Percentiles rank a stretch among this genome's conserved stretches.
phyloP scores from a whole-genome alignment of 129 eudicot species.

The Deinandra increscens region DNA sequence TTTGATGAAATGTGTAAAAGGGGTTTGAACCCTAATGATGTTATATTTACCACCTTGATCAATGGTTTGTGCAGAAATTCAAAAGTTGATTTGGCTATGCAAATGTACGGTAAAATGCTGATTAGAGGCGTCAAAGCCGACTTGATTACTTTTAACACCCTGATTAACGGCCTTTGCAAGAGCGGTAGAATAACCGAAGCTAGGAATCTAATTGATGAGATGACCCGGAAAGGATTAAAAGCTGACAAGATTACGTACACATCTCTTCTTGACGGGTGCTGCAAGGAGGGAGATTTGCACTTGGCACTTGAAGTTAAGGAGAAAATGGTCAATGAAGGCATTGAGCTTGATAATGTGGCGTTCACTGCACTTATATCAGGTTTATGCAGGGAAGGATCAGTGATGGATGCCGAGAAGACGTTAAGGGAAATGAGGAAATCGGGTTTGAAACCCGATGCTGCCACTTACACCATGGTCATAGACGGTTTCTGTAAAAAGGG shows the following conservation, averaged over 20 bases:
- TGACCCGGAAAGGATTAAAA: slow-evolving; percentile 57
- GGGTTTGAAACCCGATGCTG: slow-evolving; percentile 60
- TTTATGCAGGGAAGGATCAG: slow-evolving; percentile 56
- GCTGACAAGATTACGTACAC: slow-evolving; percentile 78
- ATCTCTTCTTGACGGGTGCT: slow-evolving; percentile 69
- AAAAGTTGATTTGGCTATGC: slow-evolving; percentile 49
- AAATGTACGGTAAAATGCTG: slow-evolving; percentile 56
- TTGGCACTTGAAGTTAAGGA: slow-evolving; percentile 47
- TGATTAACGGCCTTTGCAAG: slow-evolving; percentile 68
- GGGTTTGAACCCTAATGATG: slow-evolving; percentile 69
- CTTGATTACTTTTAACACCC: slow-evolving; percentile 65
- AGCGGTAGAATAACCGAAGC: slow-evolving; percentile 54
- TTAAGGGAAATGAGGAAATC: slow-evolving; percentile 62
- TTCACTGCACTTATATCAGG: slow-evolving; percentile 81
- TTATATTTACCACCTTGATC: slow-evolving; percentile 68
- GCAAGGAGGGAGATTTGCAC: slow-evolving; percentile 71
- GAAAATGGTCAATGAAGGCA: slow-evolving; percentile 51
- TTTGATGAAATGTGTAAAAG: slow-evolving; percentile 60
- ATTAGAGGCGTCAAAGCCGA: slow-evolving; percentile 56
- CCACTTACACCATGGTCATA: slow-evolving; percentile 69
- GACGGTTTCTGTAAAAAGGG: slow-evolving; percentile 72
- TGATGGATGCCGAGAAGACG: slow-evolving; percentile 53
- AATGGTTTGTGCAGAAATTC: slow-evolving; percentile 63
- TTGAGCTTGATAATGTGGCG: slow-evolving; percentile 70
- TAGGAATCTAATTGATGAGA: slow-evolving; percentile 49